Conservation (phyloP, 2,329 filamentous ascomycete species). For the Alternaria gaisen region DNA sequence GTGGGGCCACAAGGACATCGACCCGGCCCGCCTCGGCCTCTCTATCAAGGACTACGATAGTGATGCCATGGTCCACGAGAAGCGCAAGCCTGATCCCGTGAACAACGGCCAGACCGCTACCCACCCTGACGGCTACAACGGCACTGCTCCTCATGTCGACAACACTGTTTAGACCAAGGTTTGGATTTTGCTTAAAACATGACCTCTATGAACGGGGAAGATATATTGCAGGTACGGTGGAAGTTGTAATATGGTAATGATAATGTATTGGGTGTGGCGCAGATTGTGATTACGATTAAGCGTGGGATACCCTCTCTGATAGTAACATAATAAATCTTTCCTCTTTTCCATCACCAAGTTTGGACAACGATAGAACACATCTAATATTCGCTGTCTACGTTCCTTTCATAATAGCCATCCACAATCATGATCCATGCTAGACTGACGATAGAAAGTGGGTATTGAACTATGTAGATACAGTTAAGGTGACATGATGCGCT, state of each 20-base stretch:
- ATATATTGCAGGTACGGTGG: background rate
- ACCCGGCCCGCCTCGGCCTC: constrained; percentile 65
- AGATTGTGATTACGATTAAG: background rate
- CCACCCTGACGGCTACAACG: constrained; percentile 1
- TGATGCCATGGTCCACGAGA: constrained; percentile 38
- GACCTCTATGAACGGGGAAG: background rate
- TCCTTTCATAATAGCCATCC: too few species aligned
- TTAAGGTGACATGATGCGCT: background rate
- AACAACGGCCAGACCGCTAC: constrained; percentile 4
- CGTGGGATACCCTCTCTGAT: background rate
- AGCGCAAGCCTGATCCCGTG: constrained; percentile 20
- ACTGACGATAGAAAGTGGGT: background rate
- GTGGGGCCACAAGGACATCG: constrained; percentile 70
- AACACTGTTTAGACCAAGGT: background rate
- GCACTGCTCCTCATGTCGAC: constrained; percentile 3
- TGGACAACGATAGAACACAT: background rate
- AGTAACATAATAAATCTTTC: background rate
- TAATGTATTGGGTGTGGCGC: background rate
- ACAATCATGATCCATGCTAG: background rate
- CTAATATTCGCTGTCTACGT: background rate
- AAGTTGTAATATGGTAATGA: constrained; percentile 3
- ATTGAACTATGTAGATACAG: background rate
- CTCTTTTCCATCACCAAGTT: background rate
- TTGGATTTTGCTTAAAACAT: background rate
- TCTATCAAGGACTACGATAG: constrained; percentile 59